A percentile compares a stretch with the other conserved stretches of the same genome.
phyloP scores from a whole-genome alignment of 2,329 filamentous ascomycete species.

The Fusarium sp. region DNA sequence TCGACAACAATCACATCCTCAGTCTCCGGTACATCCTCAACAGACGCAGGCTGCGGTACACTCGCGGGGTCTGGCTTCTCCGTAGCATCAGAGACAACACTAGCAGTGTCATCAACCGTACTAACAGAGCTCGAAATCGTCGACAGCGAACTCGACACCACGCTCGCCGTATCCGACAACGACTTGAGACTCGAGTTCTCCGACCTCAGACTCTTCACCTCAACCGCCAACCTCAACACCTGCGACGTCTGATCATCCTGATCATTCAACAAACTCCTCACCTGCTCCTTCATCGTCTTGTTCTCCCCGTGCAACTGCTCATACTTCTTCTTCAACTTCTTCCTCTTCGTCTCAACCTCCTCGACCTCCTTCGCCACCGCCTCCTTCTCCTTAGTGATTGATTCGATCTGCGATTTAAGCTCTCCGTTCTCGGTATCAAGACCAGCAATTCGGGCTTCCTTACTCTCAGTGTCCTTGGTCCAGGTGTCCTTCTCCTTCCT shows the following conservation, averaged over 20 bases:
- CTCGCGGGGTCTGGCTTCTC: conserved; percentile 38
- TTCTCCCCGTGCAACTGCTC: conserved; percentile 36
- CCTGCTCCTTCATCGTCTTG: conserved; percentile 33
- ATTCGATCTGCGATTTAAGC: conserved; percentile 43
- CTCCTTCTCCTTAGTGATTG: conserved; percentile 42
- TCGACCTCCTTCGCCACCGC: conserved; percentile 35
- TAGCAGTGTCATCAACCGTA: conserved; percentile 28
- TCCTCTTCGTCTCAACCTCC: conserved; percentile 41
- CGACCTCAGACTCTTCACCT: conserved; percentile 35
- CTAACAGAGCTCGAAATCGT: conserved; percentile 29
- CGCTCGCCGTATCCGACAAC: conserved; percentile 38
- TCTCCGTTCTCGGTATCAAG: conserved; percentile 39
- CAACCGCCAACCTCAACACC: conserved; percentile 40
- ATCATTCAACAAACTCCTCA: conserved; percentile 34
- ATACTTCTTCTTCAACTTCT: conserved; percentile 43
- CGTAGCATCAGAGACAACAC: conserved; percentile 37
- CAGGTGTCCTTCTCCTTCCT: conserved; percentile 39
- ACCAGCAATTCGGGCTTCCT: conserved; percentile 39
- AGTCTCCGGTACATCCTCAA: conserved; percentile 28
- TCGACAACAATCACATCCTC: conserved; percentile 15
- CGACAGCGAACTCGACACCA: conserved; percentile 36
- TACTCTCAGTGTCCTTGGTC: conserved; percentile 39
- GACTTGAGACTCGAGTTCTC: conserved; percentile 41
- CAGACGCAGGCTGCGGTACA: conserved; percentile 25
- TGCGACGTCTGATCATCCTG: conserved; percentile 43